Evolutionary conservation across 257 asterid genomes (phyloP), one percentile per base, ranked within the genome.

Genomic region (Thymus mandschuricus): DNA sequence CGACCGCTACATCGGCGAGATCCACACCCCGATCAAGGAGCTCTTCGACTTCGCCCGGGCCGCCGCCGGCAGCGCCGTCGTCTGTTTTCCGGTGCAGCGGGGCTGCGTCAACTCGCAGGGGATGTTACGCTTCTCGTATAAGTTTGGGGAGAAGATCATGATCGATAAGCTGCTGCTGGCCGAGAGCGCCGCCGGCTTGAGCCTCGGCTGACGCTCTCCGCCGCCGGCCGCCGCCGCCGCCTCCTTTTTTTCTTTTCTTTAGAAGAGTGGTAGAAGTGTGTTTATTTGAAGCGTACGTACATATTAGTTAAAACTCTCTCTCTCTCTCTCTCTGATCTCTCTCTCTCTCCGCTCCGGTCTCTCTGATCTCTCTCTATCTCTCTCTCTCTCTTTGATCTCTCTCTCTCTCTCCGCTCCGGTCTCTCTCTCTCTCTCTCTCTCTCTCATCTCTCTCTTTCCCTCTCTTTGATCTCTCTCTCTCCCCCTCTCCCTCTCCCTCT

Each of bases 41-140:
- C 82, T 91, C 8, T 91, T 84, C 57, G 89, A 88, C 10, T 67
- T 68, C 69, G 61, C 94, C 0, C 40, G 33, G 21, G 66, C 79
- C 44, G 34, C 6, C 35, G 92, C 86, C 1, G 97, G 94, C 3
- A 69, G 80, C 60, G 87, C 89, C 7, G 30, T 84, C 5, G 57
- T 88, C 75, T 79, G 29, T 1, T 84, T 78, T 6, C 92, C 94
- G 1, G 88, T 90, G 68, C 81, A 75, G 66, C 78, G 40, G 8
- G 96, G 96, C 0, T 81, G 87, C 4, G 88, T 80, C 2, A 70
- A 81, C 10, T 90, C 97, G 1, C 89, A 86, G 71, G 97, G 97
- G 13, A 50, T 48, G 72, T 13, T 90, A 65, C 82, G 74, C 56
- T 83, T 90, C 64, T 82, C 93, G 1, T 90, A 82, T 10, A 79